phyloP scores from a whole-genome alignment of 1,139 yeast species.

The Blastobotrys raffinosifermentans region DNA sequence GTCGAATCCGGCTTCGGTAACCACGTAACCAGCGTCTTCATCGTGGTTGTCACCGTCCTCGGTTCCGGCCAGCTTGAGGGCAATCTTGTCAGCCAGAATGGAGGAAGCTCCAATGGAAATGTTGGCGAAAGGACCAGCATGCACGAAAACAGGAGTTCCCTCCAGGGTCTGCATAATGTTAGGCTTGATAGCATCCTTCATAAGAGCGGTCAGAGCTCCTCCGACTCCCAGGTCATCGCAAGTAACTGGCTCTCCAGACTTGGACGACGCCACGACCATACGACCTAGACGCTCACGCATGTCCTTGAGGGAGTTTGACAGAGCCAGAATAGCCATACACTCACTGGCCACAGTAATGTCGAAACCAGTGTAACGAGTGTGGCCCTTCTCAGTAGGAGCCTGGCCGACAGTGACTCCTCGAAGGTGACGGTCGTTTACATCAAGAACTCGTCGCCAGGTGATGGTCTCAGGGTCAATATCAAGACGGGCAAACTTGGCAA shows the following conservation, averaged over 20 bases:
- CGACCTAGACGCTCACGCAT: slow-evolving; percentile 86
- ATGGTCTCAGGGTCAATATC: slow-evolving; percentile 92
- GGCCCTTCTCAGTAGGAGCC: slow-evolving; percentile 93
- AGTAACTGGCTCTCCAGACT: slow-evolving; percentile 81
- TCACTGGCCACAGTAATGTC: slow-evolving; percentile 97
- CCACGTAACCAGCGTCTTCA: slow-evolving; percentile 80
- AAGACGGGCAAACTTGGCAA: slow-evolving; percentile 68
- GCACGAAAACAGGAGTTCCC: slow-evolving; percentile 97
- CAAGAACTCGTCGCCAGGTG: slow-evolving; percentile 96
- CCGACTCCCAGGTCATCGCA: slow-evolving; percentile 97
- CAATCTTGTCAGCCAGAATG: slow-evolving; percentile 91
- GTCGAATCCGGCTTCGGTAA: slow-evolving; percentile 97
- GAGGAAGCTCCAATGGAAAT: slow-evolving; percentile 96
- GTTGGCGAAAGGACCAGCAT: slow-evolving; percentile 98
- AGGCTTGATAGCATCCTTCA: slow-evolving; percentile 97
- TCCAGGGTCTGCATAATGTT: slow-evolving; percentile 97
- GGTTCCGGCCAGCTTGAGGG: slow-evolving; percentile 85
- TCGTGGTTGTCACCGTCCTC: slow-evolving; percentile 47
- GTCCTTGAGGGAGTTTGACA: slow-evolving; percentile 73
- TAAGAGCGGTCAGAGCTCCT: slow-evolving; percentile 91
- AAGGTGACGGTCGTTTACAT: slow-evolving; percentile 88
- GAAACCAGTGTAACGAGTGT: slow-evolving; percentile 84
- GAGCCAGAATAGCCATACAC: slow-evolving; percentile 96
- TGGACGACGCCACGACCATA: slow-evolving; percentile 84
- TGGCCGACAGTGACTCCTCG: slow-evolving; percentile 90